A percentile compares a stretch with the other conserved stretches of the same genome.
Evolutionary conservation across 306 rosid species (phyloP).

Genomic region (Cercis canadensis): DNA sequence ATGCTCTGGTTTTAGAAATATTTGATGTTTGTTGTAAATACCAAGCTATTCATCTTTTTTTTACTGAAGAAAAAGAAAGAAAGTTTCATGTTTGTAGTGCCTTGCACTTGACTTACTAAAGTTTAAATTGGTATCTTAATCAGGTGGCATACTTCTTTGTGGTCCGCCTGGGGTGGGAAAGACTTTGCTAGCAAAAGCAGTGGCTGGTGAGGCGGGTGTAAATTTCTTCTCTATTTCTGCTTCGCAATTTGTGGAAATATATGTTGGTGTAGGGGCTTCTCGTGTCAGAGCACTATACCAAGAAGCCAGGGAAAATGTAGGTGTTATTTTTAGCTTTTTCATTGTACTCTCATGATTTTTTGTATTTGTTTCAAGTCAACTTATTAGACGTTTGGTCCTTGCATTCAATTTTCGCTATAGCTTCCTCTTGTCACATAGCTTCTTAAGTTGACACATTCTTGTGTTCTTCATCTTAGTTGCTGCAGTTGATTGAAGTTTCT

Average conservation of each 20-base stretch:
- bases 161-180: slow-evolving; percentile 99
- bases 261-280: slow-evolving; percentile 98
- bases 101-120: slow-evolving; percentile 36
- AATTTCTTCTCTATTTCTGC: slow-evolving; percentile 99
- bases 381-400: slow-evolving; percentile 34
- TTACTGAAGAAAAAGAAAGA: not conserved
- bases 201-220: slow-evolving; percentile 99
- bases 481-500: slow-evolving; percentile 12
- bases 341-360: slow-evolving; percentile 4
- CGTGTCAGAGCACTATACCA: slow-evolving; percentile 95
- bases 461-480: slow-evolving; percentile 30
- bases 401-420: slow-evolving; percentile 10
- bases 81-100: slow-evolving; percentile 21
- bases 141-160: slow-evolving; percentile 98
- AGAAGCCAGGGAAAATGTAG: slow-evolving; percentile 91
- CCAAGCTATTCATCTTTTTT: not conserved
- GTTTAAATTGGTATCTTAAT: slow-evolving; percentile 48
- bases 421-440: slow-evolving; percentile 19
- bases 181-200: slow-evolving; percentile 97
- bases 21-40: slow-evolving; percentile 15
- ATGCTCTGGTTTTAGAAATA: not conserved
- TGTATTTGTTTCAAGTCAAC: slow-evolving; percentile 18
- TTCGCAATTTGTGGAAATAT: slow-evolving; percentile 96
- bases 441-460: slow-evolving; percentile 16
- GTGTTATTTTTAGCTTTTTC: slow-evolving; percentile 36